These are phyloP conservation scores for Alternaria viburni DNA, from an alignment of 2,329 filamentous ascomycete genomes.

Conservation along the genomic window DNA sequence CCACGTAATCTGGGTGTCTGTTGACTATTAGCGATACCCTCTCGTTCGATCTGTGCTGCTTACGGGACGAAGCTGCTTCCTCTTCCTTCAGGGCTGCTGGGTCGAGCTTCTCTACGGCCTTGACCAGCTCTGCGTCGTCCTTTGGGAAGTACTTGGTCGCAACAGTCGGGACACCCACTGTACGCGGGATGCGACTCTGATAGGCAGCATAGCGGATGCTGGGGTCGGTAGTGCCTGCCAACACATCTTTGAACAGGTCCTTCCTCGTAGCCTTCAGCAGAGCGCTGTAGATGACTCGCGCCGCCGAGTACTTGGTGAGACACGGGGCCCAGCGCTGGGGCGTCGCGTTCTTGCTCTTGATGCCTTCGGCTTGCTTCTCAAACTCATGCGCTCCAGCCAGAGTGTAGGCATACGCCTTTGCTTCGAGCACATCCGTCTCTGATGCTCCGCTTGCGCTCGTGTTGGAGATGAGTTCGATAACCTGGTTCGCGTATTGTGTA, in stretches of 20 bases:
- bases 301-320: constrained; percentile 74
- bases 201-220: constrained; percentile 95
- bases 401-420: constrained; percentile 79
- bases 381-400: constrained; percentile 80
- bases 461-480: constrained; percentile 71
- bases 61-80: constrained; percentile 52
- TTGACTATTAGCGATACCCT: constrained; percentile 20
- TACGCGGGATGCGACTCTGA: constrained; percentile 85
- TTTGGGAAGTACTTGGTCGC: constrained; percentile 79
- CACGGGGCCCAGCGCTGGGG: constrained; percentile 75
- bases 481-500: constrained; percentile 69
- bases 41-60: too few species aligned
- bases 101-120: constrained; percentile 74
- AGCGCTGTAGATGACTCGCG: constrained; percentile 82
- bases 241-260: constrained; percentile 83
- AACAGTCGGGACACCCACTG: constrained; percentile 78
- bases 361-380: constrained; percentile 73
- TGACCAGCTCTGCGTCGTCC: constrained; percentile 66
- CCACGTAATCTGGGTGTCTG: constrained; percentile 75
- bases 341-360: constrained; percentile 45
- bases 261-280: constrained; percentile 70
- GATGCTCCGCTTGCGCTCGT: constrained; percentile 68
- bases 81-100: constrained; percentile 56
- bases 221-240: constrained; percentile 86
- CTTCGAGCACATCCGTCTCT: constrained; percentile 78